Percentiles rank a stretch among this genome's conserved stretches.
phyloP scores from a whole-genome alignment of 2,329 filamentous ascomycete genomes.

The Lecanosticta acicola region DNA sequence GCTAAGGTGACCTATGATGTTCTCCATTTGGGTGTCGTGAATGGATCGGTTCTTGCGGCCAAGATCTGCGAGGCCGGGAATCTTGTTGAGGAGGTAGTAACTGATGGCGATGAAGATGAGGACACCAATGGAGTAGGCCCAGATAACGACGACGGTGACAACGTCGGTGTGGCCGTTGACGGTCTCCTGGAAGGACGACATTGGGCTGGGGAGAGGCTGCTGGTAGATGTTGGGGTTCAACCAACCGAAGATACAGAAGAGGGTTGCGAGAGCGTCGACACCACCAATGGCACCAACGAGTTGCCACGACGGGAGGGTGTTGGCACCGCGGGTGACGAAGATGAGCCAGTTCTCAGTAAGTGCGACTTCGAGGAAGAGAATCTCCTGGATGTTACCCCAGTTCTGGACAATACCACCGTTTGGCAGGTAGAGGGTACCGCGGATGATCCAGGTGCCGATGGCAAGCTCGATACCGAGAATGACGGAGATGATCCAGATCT shows the following conservation, averaged over 20 bases:
- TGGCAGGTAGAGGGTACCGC: conserved; percentile 62
- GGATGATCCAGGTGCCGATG: conserved; percentile 66
- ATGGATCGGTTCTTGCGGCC: conserved; percentile 57
- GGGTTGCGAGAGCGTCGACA: conserved; percentile 65
- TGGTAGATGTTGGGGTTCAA: conserved; percentile 50
- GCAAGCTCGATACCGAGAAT: conserved; percentile 64
- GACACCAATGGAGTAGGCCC: conserved; percentile 62
- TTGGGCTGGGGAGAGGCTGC: conserved; percentile 38
- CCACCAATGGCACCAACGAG: conserved; percentile 64
- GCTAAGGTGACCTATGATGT: conserved; percentile 59
- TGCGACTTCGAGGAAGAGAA: conserved; percentile 51
- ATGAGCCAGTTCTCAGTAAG: conserved; percentile 53
- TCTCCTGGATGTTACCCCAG: conserved; percentile 68
- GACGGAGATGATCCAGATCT: conserved; percentile 73
- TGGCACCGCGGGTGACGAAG: conserved; percentile 54
- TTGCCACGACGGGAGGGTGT: conserved; percentile 71
- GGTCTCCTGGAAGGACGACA: conserved; percentile 31
- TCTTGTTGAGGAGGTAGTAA: conserved; percentile 57
- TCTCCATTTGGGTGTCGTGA: conserved; percentile 61
- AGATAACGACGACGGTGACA: conserved; percentile 60
- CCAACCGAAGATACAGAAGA: conserved; percentile 74
- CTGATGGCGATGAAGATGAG: conserved; percentile 61
- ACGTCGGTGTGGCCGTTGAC: conserved; percentile 51
- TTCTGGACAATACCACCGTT: conserved; percentile 70
- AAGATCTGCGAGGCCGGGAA: conserved; percentile 55